Conservation (phyloP, 75 land plant species). For the Sequoiadendron giganteum region DNA sequence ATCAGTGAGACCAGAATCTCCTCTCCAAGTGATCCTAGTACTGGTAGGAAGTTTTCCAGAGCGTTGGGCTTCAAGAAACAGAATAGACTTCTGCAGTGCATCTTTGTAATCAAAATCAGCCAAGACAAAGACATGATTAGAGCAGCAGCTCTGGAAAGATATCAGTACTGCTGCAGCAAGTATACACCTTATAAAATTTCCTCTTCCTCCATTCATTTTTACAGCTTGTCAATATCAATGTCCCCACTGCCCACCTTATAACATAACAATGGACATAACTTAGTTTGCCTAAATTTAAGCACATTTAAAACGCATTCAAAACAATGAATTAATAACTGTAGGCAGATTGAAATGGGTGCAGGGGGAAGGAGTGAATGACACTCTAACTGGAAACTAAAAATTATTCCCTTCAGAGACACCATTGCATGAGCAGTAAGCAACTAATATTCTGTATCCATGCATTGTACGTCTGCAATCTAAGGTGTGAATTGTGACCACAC, state of each 20-base stretch:
- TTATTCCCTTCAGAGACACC: background rate
- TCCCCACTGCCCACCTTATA: background rate
- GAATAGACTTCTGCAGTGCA: slow-evolving; percentile 62
- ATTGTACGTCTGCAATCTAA: background rate
- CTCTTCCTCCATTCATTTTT: background rate
- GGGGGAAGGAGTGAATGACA: background rate
- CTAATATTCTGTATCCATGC: background rate
- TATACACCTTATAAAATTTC: background rate
- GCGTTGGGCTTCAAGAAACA: slow-evolving; percentile 86
- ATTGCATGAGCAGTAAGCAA: background rate
- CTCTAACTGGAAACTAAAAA: background rate
- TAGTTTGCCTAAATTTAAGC: background rate
- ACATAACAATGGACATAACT: background rate
- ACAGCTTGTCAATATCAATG: background rate
- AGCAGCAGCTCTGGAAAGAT: background rate
- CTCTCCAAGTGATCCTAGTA: slow-evolving; percentile 66
- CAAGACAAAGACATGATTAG: background rate
- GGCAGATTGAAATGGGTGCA: background rate
- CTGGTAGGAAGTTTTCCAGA: slow-evolving; percentile 76
- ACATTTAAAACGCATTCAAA: background rate
- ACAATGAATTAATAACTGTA: background rate
- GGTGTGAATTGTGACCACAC: background rate
- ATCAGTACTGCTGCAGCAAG: background rate
- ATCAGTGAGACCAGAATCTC: slow-evolving; percentile 75
- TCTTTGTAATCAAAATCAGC: slow-evolving; percentile 55